Evolutionary conservation across 768 basidiomycete species (phyloP).

Genomic region (Boletus rubroflammeus): DNA sequence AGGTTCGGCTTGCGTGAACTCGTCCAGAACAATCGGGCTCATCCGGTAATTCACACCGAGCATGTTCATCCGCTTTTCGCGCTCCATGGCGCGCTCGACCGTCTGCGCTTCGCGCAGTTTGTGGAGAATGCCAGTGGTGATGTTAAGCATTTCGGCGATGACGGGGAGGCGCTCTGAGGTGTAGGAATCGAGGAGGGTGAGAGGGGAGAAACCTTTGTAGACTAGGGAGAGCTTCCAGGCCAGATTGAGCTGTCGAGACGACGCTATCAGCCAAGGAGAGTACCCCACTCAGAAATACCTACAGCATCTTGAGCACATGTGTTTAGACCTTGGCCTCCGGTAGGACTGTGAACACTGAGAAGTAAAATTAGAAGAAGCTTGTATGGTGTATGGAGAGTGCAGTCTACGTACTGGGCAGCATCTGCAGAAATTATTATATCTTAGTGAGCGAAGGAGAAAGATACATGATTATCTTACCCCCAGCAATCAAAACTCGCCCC

Average conservation of each 20-base stretch:
- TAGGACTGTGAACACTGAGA: slow-evolving; percentile 23
- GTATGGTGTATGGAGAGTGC: background rate
- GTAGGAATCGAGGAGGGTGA: slow-evolving; percentile 39
- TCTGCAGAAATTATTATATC: slow-evolving; percentile 30
- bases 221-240: slow-evolving; percentile 46
- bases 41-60: slow-evolving; percentile 36
- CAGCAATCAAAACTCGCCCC: slow-evolving; percentile 46
- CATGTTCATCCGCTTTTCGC: slow-evolving; percentile 14
- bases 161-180: slow-evolving; percentile 44
- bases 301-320: slow-evolving; percentile 39
- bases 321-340: slow-evolving; percentile 34
- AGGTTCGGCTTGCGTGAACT: slow-evolving; percentile 20
- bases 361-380: background rate
- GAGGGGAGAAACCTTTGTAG: slow-evolving; percentile 34
- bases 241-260: slow-evolving; percentile 35
- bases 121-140: slow-evolving; percentile 31
- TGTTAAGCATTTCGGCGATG: slow-evolving; percentile 42
- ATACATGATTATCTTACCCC: slow-evolving; percentile 30
- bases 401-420: slow-evolving; percentile 37
- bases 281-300: slow-evolving; percentile 11
- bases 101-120: background rate
- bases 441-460: background rate
- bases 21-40: slow-evolving; percentile 37
- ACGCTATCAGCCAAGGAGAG: background rate
- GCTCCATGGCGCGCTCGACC: background rate